Base-by-base conservation (phyloP, 2,329 filamentous ascomycete genomes). In the Trichophyton equinum region DNA sequence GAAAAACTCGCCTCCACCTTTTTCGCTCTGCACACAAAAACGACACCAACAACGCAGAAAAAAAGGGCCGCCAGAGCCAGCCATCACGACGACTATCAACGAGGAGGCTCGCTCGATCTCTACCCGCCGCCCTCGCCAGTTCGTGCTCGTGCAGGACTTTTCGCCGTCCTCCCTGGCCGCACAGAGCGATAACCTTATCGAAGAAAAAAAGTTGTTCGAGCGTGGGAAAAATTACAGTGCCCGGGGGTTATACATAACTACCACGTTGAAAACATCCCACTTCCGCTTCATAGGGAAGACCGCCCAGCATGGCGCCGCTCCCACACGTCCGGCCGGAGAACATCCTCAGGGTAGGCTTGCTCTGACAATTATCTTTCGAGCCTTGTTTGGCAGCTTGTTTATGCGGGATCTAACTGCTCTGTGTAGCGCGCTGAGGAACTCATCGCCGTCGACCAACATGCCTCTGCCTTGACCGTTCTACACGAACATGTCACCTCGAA, bases 401-500 rank as follows among this genome's bases (percentile, higher is more conserved):
- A n/a, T 57, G 11, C n/a, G 20, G 30, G n/a, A 44, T 25, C 33
- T 40, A 36, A 44, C 38, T 58, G 40, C 51, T 62, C 51, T 62
- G 57, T 70, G 65, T 65, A 85, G 85, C 86, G 94, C 77, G 94
- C 94, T 66, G 88, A 97, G 78, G 94, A 99, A 82, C 89, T 99
- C 78, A 96, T 97, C 80, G 94, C 91, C 73, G 94, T 99, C 73
- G 88, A 89, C 75, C 94, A 99, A 84, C 82, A 88, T 69, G 85
- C 89, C 70, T 92, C 94, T 72, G 94, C 94, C 74, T 82, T 99
- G 75, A 91, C 87, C 72, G 86, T 97, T 72, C 87, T 99, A 65
- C 94, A 97, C 81, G 94, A 99, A 82, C 94, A 99, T 85, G 91
- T 97, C 80, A 96, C 91, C 70, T 96, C 90, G 67, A 99, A 99